Percentiles rank a stretch among this genome's conserved stretches.
phyloP scores from a whole-genome alignment of 1,284 basidiomycete species.

The Neolentinus lepideus region DNA sequence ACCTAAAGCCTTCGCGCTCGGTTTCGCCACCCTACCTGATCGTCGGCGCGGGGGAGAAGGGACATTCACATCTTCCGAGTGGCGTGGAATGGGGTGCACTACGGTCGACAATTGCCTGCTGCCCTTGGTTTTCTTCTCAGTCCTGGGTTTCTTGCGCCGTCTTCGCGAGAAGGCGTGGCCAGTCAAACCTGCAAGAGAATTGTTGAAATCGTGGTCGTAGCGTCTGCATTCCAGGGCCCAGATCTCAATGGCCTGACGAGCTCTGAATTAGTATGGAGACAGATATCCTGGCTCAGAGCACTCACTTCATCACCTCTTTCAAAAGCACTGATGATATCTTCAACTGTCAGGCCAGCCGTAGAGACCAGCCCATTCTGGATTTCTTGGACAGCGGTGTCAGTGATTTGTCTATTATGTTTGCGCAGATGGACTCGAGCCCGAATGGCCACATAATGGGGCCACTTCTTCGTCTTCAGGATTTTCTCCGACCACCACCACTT shows the following conservation, averaged over 20 bases:
- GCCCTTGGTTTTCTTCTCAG: not conserved
- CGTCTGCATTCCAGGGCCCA: constrained; percentile 4
- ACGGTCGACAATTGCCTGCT: not conserved
- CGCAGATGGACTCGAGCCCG: not conserved
- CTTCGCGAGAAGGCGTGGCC: not conserved
- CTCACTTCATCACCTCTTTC: not conserved
- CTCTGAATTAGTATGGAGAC: constrained; percentile 7
- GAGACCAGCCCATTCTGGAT: not conserved
- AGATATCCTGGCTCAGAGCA: not conserved
- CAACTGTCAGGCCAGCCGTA: not conserved
- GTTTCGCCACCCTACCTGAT: not conserved
- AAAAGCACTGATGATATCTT: not conserved
- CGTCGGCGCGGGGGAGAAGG: not conserved
- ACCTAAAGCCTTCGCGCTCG: not conserved
- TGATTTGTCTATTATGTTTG: not conserved
- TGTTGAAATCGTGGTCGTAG: not conserved
- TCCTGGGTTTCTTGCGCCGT: not conserved
- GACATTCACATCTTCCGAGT: not conserved
- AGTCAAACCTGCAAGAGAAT: not conserved
- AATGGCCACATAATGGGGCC: not conserved
- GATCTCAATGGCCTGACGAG: constrained; percentile 3
- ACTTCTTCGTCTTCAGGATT: not conserved
- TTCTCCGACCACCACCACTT: not conserved
- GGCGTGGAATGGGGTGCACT: too few species aligned
- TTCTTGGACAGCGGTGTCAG: not conserved